Evolutionary conservation across 1,139 yeast species (phyloP).

Genomic region (Hansenula lynferdii): DNA sequence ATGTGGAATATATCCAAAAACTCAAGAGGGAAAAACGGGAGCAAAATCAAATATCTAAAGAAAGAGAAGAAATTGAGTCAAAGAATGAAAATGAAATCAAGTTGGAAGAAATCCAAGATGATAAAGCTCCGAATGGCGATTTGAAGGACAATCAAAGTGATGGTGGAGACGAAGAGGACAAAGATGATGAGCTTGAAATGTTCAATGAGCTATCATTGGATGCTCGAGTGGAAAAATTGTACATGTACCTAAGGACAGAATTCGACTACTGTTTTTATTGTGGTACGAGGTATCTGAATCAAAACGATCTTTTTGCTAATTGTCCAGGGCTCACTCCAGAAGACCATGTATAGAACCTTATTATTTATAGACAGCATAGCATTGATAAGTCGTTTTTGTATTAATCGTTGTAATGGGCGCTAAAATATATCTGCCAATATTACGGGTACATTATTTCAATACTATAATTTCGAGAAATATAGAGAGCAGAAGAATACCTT

Average conservation of each 20-base stretch:
- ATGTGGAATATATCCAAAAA: constrained; percentile 18
- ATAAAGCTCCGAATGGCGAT: too few relatives aligned
- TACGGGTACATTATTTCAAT: too few relatives aligned
- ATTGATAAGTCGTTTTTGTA: too few relatives aligned
- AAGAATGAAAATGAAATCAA: neutral
- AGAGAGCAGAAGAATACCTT: too few relatives aligned
- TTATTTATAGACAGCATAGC: too few relatives aligned
- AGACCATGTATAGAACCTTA: constrained; percentile 28
- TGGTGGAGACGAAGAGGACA: too few relatives aligned
- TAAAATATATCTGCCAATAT: too few relatives aligned
- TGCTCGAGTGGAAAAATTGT: constrained; percentile 26
- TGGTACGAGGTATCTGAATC: constrained; percentile 33
- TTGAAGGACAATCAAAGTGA: too few relatives aligned
- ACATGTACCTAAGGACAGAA: constrained; percentile 32
- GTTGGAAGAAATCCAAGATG: constrained; percentile 1
- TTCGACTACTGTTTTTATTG: constrained; percentile 45
- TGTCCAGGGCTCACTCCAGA: constrained; percentile 44
- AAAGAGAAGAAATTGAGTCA: too few relatives aligned
- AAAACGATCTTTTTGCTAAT: constrained; percentile 31
- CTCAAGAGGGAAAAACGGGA: constrained; percentile 3
- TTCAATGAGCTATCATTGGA: constrained; percentile 24
- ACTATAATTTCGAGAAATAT: too few relatives aligned
- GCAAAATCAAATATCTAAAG: neutral
- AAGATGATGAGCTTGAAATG: constrained; percentile 6
- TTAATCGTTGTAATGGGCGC: too few relatives aligned